Base-by-base conservation (phyloP, 2,329 filamentous ascomycete genomes). In the Fusarium sp. region DNA sequence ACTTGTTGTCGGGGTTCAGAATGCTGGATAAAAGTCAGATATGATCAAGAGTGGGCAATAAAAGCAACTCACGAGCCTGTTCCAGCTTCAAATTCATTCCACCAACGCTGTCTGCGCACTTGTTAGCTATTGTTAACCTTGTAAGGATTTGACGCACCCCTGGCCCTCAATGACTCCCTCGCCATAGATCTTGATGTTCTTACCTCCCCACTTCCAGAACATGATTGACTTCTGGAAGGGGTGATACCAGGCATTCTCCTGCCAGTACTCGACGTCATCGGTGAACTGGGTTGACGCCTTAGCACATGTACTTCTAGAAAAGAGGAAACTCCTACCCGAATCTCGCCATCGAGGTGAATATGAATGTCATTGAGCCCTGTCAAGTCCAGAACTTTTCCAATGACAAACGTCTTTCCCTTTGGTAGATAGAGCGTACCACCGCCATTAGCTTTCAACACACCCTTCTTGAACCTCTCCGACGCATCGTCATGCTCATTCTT, bases 121-220 rank as follows among this genome's bases (percentile, higher is more conserved):
- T 10, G 4, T 57, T 42, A 56, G 40, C 14, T 2, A 6, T 2
- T 11, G 4, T 46, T 57, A 23, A 2, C n/a, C 2, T 18, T 64
- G 20, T 46, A 33, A 10, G 14, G 6, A 14, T 6, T 14, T 7
- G 7, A 18, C 49, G 0, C 2, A 67, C 63, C 68, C 87, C 64
- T 88, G 87, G 0, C 84, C 86, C 61, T 89, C 85, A 44, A 89
- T 79, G 13, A 84, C 79, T 44, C 87, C 83, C 11, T 83, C 80
- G 44, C 88, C 88, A 61, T 83, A 86, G 69, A 90, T 87, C 66
- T 83, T 86, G 74, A 90, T 86, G 66, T 88, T 80, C 66, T 85
- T 82, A 10, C 88, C 87, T 60, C 87, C 87, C 87, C 87, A 90
- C 55, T 87, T 85, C 84, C 86, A 89, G 72, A 89, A 89, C 61